Evolutionary conservation across 495 filamentous ascomycete genomes (phyloP).

Genomic region (Hypoxylon cercidicola): DNA sequence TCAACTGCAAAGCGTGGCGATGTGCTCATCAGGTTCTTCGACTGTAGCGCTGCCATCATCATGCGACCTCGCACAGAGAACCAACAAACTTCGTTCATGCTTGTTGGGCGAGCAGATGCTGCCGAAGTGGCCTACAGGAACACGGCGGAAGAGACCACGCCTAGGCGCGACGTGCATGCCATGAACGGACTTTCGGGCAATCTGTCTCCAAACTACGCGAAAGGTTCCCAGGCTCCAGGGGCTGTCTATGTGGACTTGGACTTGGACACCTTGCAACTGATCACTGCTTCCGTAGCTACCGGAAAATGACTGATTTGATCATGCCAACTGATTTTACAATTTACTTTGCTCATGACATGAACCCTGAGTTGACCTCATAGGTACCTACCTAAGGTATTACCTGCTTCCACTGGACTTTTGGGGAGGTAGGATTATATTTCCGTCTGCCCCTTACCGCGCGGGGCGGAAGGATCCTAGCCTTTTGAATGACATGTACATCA

Average conservation of each 20-base stretch:
- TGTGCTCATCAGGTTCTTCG: conserved; percentile 40
- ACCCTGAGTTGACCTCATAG: too few species aligned
- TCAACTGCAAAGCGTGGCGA: conserved; percentile 33
- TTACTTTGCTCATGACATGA: too few species aligned
- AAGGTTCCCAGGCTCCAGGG: neutral
- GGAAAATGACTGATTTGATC: too few species aligned
- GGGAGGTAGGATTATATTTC: too few species aligned
- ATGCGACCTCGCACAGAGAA: conserved; percentile 17
- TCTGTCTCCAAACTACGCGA: neutral
- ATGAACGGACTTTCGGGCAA: conserved; percentile 1
- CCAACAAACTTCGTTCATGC: conserved; percentile 9
- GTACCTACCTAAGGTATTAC: too few species aligned
- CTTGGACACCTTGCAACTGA: conserved; percentile 18
- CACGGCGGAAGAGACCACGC: too few species aligned
- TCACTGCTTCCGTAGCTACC: conserved; percentile 14
- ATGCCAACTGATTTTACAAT: too few species aligned
- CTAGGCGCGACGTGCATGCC: neutral
- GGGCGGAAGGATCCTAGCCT: too few species aligned
- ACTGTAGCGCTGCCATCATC: conserved; percentile 37
- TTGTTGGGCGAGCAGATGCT: conserved; percentile 32
- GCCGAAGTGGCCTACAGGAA: too few species aligned
- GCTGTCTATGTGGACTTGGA: conserved; percentile 22
- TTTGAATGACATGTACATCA: too few species aligned
- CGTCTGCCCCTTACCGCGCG: too few species aligned
- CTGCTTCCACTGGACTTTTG: too few species aligned